Evolutionary conservation across 108 stramenopile genomes (phyloP), one percentile per base, ranked within the genome.

Genomic region (Aurantiochytrium sp.): DNA sequence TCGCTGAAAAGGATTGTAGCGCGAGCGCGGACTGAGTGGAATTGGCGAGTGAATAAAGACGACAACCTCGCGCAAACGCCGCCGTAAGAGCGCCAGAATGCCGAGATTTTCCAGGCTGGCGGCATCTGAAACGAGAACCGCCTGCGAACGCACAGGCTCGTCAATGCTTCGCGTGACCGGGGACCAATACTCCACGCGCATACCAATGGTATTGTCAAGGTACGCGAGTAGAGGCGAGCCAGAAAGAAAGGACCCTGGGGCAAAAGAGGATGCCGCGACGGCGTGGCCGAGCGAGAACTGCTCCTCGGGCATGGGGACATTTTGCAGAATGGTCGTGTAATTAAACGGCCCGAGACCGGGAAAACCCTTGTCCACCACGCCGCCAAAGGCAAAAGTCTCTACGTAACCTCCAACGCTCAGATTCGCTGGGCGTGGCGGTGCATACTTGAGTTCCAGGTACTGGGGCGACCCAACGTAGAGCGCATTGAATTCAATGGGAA

Each of bases 111-210:
- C 76, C 10, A 83, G 0, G 76, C 76, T 83, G 12, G 76, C 76
- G 28, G 49, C 76, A 4, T 83, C 76, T 12, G 76, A 83, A 12
- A 83, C 12, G 25, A 53, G 28, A 8, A 83, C 76, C 8, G 76
- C 43, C 76, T 47, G 45, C 45, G 76, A 83, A 35, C 45, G n/a
- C 19, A 83, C 76, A 23, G 76, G 12, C 28, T 83, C 76, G 19
- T 25, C 19, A 6, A 25, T 12, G 16, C 51, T 83, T 12, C 1
- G 76, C n/a, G 76, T 83, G 18, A 83, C 76, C n/a, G 76, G 76
- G 49, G 76, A 83, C 76, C 76, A 83, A 23, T 83, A 83, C 76
- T 83, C 76, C 14, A 53, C 76, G 49, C 49, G 6, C 76, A 83
- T 53, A 12, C 76, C 76, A 47, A 83, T 83, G n/a, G n/a, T 53